Conservation (phyloP, 2,329 filamentous ascomycete species). For the Lecanicillium sp. region DNA sequence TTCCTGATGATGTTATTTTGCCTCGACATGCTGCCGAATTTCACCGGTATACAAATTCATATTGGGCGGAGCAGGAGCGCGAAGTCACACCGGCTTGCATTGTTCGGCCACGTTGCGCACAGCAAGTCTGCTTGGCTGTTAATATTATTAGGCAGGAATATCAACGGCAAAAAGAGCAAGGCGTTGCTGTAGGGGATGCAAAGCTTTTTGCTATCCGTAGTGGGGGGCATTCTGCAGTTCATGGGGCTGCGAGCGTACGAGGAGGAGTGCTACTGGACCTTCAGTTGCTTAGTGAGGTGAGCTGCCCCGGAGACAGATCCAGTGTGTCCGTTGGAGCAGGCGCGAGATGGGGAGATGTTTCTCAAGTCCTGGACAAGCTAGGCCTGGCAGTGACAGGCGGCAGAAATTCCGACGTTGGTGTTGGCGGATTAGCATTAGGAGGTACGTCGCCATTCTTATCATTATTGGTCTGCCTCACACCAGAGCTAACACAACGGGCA, state of each 20-base stretch:
- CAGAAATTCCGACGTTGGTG: constrained; percentile 29
- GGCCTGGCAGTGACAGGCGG: constrained; percentile 29
- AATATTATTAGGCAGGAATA: not conserved
- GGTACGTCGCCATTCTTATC: constrained; percentile 9
- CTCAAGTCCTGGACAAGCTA: constrained; percentile 21
- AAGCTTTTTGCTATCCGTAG: not conserved
- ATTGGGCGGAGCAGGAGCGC: not conserved
- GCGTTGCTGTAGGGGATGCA: no score
- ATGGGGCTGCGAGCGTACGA: not conserved
- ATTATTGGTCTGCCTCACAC: no score
- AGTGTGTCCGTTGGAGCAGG: constrained; percentile 28
- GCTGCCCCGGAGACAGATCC: constrained; percentile 19
- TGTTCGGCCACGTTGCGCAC: not conserved
- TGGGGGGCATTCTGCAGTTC: not conserved
- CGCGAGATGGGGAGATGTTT: constrained; percentile 30
- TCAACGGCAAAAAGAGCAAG: not conserved
- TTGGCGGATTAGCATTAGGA: constrained; percentile 30
- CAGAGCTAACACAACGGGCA: not conserved
- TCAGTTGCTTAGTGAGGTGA: constrained; percentile 20
- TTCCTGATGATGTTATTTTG: not conserved
- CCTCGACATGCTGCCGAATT: not conserved
- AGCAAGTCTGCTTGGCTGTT: not conserved
- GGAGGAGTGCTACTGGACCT: not conserved
- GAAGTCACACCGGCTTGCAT: not conserved
- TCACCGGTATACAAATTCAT: not conserved